Evolutionary conservation across 176 grass and related monocot species (phyloP), one percentile per base, ranked within the genome.

Genomic region (Oryza nivara): DNA sequence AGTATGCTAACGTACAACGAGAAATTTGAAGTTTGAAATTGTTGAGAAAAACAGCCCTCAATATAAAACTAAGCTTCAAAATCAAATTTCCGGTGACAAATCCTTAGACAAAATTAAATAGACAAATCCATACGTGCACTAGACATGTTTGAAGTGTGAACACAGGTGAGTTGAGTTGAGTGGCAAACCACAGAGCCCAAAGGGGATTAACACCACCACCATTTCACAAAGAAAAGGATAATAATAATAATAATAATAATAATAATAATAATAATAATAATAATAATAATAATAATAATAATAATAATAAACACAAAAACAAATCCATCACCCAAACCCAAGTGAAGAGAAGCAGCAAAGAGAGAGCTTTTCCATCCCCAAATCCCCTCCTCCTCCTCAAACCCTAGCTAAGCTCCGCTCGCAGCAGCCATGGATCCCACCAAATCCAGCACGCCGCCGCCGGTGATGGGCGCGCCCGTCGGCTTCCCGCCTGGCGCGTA

Each of bases 401-500:
- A 88, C 87, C 89, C 92, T 92, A 92, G 34, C 88, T 40, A 32
- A 32, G 30, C 30, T 32, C 30, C 2, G 17, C 19, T 2, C 20
- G 20, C 44, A 46, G 45, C 83, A 51, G 63, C 92, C 61, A 94
- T 94, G 92, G 92, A 94, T 66, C 92, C 84, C 51, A 92, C 67
- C 77, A 92, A 87, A 86, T 88, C 92, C 90, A 78, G 48, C 90
- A 92, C 87, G 68, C 89, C 88, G 11, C 83, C 86, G 23, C 83
- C 86, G 23, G 86, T 89, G 74, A 81, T 88, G 73, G 85, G 90
- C 47, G 80, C 88, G 9, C 88, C 93, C 20, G 75, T 90, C n/a
- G 85, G 74, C 23, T 88, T 82, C 72, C 90, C 92, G 7, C 83
- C 92, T 22, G 84, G 84, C 1, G 84, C 88, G 15, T 87, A 89